A percentile compares a stretch with the other conserved stretches of the same genome.
phyloP scores from a whole-genome alignment of 106 monocot species.

The Apostasia ramifera region DNA sequence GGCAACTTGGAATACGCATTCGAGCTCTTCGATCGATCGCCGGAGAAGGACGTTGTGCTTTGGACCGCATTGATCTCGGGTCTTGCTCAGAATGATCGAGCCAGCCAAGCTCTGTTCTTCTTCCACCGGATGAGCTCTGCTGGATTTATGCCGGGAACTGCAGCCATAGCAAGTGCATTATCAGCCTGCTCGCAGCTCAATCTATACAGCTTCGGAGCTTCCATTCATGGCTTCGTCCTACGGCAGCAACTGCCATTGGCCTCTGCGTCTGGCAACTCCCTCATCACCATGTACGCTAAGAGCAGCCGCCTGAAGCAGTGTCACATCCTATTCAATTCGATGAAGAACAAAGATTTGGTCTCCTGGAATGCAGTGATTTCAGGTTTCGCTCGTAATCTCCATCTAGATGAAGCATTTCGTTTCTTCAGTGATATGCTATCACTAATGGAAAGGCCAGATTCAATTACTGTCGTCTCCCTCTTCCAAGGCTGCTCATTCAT shows the following conservation, averaged over 20 bases:
- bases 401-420: constrained; percentile 26
- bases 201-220: constrained; percentile 30
- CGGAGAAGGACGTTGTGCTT: constrained; percentile 29
- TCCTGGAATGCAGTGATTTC: constrained; percentile 70
- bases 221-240: constrained; percentile 55
- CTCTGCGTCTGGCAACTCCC: constrained; percentile 39
- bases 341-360: constrained; percentile 42
- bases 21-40: constrained; percentile 24
- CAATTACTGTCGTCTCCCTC: constrained; percentile 42
- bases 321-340: constrained; percentile 25
- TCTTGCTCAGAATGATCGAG: constrained; percentile 39
- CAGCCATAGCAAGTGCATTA: constrained; percentile 38
- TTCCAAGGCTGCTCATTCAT: constrained; percentile 51
- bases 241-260: constrained; percentile 27
- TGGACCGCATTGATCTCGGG: constrained; percentile 75
- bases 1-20: constrained; percentile 18
- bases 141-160: constrained; percentile 18
- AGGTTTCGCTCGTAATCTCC: constrained; percentile 38
- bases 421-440: constrained; percentile 34
- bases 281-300: constrained; percentile 59
- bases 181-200: constrained; percentile 49
- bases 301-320: constrained; percentile 28
- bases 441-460: constrained; percentile 24
- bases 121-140: constrained; percentile 23
- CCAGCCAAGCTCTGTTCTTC: constrained; percentile 39